A percentile compares a stretch with the other conserved stretches of the same genome.
Conservation (phyloP, 2,329 filamentous ascomycete species). For the Cercospora sp. region DNA sequence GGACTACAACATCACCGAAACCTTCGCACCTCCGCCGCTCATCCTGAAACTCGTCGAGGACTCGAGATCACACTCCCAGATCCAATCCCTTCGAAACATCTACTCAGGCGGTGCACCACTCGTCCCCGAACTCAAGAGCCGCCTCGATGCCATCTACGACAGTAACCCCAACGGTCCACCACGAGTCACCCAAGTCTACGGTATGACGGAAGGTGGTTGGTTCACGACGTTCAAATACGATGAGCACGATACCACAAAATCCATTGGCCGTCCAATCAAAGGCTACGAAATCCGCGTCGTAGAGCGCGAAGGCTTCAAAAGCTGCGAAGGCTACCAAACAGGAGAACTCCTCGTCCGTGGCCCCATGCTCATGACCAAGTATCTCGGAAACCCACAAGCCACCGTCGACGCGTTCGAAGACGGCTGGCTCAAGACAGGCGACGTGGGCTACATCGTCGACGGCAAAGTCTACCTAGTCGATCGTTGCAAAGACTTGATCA, state of each 20-base stretch:
- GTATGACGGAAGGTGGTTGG: slow-evolving; percentile 56
- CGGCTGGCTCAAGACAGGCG: slow-evolving; percentile 91
- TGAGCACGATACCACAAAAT: slow-evolving; percentile 46
- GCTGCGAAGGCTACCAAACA: slow-evolving; percentile 48
- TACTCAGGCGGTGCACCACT: slow-evolving; percentile 54
- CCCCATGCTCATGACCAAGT: slow-evolving; percentile 45
- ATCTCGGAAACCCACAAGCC: slow-evolving; percentile 37
- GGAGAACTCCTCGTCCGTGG: slow-evolving; percentile 47
- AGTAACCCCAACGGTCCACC: slow-evolving; percentile 40
- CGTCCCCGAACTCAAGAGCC: slow-evolving; percentile 44
- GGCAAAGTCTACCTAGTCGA: slow-evolving; percentile 39
- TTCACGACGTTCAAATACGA: slow-evolving; percentile 44
- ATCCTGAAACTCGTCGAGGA: slow-evolving; percentile 32
- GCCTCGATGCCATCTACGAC: slow-evolving; percentile 44
- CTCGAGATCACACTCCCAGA: slow-evolving; percentile 38
- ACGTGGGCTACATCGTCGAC: slow-evolving; percentile 40
- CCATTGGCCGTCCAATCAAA: slow-evolving; percentile 49
- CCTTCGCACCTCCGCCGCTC: slow-evolving; percentile 51
- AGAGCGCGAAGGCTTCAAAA: slow-evolving; percentile 13
- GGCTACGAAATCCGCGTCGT: slow-evolving; percentile 42
- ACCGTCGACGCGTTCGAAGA: slow-evolving; percentile 33
- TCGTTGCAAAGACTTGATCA: slow-evolving; percentile 41
- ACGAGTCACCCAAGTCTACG: slow-evolving; percentile 52
- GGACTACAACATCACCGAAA: slow-evolving; percentile 49
- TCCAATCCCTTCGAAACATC: slow-evolving; percentile 48